phyloP scores from a whole-genome alignment of 495 filamentous ascomycete genomes.

The Penicillium longicatenatum region DNA sequence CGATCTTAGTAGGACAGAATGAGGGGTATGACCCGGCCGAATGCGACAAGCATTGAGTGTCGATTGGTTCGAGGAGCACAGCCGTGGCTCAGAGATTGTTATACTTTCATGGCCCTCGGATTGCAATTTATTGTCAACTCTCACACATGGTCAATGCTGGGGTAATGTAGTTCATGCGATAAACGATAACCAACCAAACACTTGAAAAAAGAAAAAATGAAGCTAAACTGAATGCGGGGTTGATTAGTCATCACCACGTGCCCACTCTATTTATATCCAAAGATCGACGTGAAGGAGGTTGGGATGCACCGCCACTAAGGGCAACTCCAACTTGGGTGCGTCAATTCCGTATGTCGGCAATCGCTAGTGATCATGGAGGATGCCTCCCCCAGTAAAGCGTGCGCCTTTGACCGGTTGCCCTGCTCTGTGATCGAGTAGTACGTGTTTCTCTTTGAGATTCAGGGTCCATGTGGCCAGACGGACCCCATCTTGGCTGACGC shows the following conservation, averaged over 20 bases:
- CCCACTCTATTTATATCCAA: constrained; percentile 19
- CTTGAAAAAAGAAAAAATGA: constrained; percentile 1
- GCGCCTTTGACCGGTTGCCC: constrained; percentile 29
- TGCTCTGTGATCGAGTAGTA: constrained; percentile 32
- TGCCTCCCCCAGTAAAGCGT: constrained; percentile 16
- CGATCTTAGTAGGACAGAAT: constrained; percentile 26
- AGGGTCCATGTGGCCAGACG: constrained; percentile 1
- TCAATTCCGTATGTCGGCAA: constrained; percentile 24
- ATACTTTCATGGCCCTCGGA: constrained; percentile 14
- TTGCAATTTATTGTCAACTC: background rate
- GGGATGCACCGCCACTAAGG: constrained; percentile 28
- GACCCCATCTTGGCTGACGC: constrained; percentile 3
- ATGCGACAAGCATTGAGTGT: constrained; percentile 21
- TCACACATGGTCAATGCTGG: background rate
- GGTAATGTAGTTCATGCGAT: background rate
- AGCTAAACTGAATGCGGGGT: constrained; percentile 18
- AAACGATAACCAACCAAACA: background rate
- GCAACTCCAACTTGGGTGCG: constrained; percentile 17
- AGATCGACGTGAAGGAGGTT: constrained; percentile 24
- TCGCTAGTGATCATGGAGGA: constrained; percentile 33
- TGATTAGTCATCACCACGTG: constrained; percentile 24
- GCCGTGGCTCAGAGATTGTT: constrained; percentile 11
- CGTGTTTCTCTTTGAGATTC: constrained; percentile 13
- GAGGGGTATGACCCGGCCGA: constrained; percentile 33
- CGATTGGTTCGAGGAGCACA: constrained; percentile 2